A percentile compares a stretch with the other conserved stretches of the same genome.
These are phyloP conservation scores for Amaranthus palmeri DNA, from an alignment of 148 eudicot genomes.

Conservation along the genomic window DNA sequence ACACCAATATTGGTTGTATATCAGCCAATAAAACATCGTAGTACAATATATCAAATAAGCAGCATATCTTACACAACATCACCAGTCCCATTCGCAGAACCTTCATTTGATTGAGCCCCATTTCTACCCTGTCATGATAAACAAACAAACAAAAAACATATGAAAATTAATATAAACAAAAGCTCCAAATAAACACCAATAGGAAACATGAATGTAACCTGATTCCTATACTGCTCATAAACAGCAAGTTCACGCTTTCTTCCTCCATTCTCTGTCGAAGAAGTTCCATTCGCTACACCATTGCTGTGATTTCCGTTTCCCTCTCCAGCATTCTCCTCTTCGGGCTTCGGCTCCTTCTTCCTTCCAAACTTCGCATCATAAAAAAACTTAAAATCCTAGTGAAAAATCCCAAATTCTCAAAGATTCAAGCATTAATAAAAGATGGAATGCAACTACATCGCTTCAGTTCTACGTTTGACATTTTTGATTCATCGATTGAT, in stretches of 20 bases:
- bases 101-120: slow-evolving; percentile 47
- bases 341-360: slow-evolving; percentile 47
- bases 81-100: slow-evolving; percentile 20
- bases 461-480: not conserved
- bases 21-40: not conserved
- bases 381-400: slow-evolving; percentile 82
- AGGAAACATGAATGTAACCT: slow-evolving; percentile 37
- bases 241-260: slow-evolving; percentile 68
- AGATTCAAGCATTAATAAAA: slow-evolving; percentile 24
- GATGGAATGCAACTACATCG: slow-evolving; percentile 6
- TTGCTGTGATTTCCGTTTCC: slow-evolving; percentile 35
- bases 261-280: slow-evolving; percentile 31
- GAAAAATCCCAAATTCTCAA: slow-evolving; percentile 31
- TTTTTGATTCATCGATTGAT: not conserved
- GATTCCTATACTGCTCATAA: slow-evolving; percentile 70
- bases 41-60: not conserved
- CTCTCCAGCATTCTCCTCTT: slow-evolving; percentile 27
- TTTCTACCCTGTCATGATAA: slow-evolving; percentile 35
- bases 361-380: slow-evolving; percentile 98
- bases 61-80: slow-evolving; percentile 48
- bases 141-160: slow-evolving; percentile 17
- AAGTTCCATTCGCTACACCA: slow-evolving; percentile 40
- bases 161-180: not conserved
- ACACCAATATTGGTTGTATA: not conserved
- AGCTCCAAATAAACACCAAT: not conserved